Evolutionary conservation across 768 basidiomycete species (phyloP), one percentile per base, ranked within the genome.

Genomic region (Royoungia palumana): DNA sequence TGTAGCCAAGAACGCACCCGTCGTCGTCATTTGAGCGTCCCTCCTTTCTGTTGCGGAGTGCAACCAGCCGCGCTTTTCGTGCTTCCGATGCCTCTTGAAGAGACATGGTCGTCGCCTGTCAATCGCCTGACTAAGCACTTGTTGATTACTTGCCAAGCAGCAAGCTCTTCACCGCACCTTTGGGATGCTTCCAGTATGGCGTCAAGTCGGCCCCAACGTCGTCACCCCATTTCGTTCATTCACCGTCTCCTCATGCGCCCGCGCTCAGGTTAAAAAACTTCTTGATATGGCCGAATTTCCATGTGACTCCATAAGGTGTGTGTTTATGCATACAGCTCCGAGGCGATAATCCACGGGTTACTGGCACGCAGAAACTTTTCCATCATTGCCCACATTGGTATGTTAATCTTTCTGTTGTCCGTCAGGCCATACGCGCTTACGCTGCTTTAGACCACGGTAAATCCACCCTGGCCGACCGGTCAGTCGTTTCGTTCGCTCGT

Each of bases 381-480:
- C 10, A 93, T 97, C 57, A 95, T 97, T 63, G 94, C 94, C 1
- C 94, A 97, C 66, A 96, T 96, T 58, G 93, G 92, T 84, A 61
- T 46, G 51, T 25, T 24, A n/a, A n/a, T n/a, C 32, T 13, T 9
- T 24, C 10, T 24, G 3, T 35, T 14, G 0, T 28, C 6, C 20
- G 8, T 14, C 16, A 20, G 27, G 19, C 37, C 53, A 16, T 24
- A 10, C 12, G 3, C 27, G 6, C 55, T 65, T 44, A 47, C 44
- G 16, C 30, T 12, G 35, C 21, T 43, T n/a, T 49, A 87, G 89
- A 96, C 68, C 94, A 96, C 68, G 95, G 95, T 44, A 98, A 97
- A 75, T 94, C 91, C 5, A 96, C 93, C 5, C 73, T 96, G 48
- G 91, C 93, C 6, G 94, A 96, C 62, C 75, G 92, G 81, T 84